Base-by-base conservation (phyloP, 352 stramenopile species). In the Pythium periplocum region DNA sequence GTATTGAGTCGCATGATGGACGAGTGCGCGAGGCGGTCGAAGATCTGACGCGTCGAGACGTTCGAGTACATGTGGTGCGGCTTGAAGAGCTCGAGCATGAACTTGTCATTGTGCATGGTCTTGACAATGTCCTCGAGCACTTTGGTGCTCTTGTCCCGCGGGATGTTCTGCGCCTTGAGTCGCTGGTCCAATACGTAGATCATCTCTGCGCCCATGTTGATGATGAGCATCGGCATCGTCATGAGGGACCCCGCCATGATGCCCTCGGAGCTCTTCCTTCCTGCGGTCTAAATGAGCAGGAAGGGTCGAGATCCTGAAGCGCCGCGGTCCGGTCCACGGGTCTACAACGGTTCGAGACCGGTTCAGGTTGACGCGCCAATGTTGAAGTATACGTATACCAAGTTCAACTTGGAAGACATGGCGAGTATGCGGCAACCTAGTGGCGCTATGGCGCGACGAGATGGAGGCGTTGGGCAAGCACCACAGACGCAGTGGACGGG, bases 181-280 rank as follows among this genome's bases (percentile, higher is more conserved):
- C 91, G 84, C 75, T 97, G 89, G 51, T 96, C 77, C 56, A 98
- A 68, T 47, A 98, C 89, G 75, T 97, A 97, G 43, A 97, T 79
- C 91, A 98, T 98, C 62, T 97, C 91, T 46, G 86, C 83, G 36
- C 90, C 91, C 88, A 98, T 96, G 64, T 98, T 98, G 48, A 96
- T 78, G 45, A 98, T 77, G 43, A 98, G 57, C 75, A 97, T 87
- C 38, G 89, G 91, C 87, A 97, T 97, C 43, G 83, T 85, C 66
- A 95, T 82, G 49, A 92, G 61, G 48, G 76, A 70, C 45, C 79
- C 79, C 44, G 66, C 67, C 74, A 87, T 87, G 11, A n/a, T 57
- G 26, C 17, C 17, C 17, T 26, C 17, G 17, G 17, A 26, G 17
- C 17, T 26, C 17, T 26, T 26, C 17, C 17, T 26, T 26, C 17